Conservation (phyloP, 495 filamentous ascomycete genomes). For the Hypoxylon cercidicola region DNA sequence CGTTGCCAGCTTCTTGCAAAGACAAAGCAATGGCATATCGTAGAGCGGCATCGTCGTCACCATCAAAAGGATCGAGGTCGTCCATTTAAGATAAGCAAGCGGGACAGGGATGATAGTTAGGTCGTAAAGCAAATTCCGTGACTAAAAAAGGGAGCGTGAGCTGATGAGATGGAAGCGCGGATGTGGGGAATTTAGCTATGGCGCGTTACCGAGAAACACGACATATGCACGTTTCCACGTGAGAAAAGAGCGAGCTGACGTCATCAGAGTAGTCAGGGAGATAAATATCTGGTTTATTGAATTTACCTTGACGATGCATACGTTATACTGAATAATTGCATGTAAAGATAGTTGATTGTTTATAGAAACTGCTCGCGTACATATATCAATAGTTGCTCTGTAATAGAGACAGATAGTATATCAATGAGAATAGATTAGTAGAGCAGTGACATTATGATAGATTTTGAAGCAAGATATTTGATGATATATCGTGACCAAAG, state of each 20-base stretch:
- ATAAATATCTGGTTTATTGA: too few relatives aligned
- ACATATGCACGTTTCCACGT: slow-evolving; percentile 36
- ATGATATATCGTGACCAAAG: slow-evolving; percentile 43
- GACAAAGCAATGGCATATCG: slow-evolving; percentile 57
- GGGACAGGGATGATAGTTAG: background rate
- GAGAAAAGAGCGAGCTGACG: background rate
- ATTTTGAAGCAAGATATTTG: slow-evolving; percentile 13
- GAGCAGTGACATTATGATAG: background rate
- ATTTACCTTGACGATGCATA: too few relatives aligned
- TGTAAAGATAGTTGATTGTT: too few relatives aligned
- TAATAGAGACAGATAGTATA: too few relatives aligned
- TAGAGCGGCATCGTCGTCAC: slow-evolving; percentile 59
- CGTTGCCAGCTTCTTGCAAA: slow-evolving; percentile 45
- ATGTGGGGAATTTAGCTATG: slow-evolving; percentile 8
- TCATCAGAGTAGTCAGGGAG: too few relatives aligned
- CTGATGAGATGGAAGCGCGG: slow-evolving; percentile 8
- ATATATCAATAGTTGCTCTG: too few relatives aligned
- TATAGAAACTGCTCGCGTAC: too few relatives aligned
- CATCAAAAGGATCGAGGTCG: slow-evolving; percentile 31
- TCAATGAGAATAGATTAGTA: too few relatives aligned
- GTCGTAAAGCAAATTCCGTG: background rate
- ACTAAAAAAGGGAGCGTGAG: background rate
- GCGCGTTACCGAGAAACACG: slow-evolving; percentile 22
- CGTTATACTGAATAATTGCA: too few relatives aligned
- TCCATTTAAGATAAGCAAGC: slow-evolving; percentile 33